Base-by-base conservation (phyloP, 257 asterid genomes). In the Gentiana dahurica region DNA sequence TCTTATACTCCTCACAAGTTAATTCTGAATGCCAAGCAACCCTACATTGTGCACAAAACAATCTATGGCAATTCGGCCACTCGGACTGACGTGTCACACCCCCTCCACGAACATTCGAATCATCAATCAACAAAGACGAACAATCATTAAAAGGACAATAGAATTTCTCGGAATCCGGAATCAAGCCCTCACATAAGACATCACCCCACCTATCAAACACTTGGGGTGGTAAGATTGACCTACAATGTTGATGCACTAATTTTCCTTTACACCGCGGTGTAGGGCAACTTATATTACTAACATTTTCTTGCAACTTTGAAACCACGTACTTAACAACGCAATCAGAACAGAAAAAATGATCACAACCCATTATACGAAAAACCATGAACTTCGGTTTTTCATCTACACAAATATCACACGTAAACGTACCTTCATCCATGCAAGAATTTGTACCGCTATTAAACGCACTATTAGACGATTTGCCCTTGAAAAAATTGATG, bases 11-110 rank as follows among this genome's bases (percentile, higher is more conserved):
- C 67, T 65, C 73, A 73, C 95, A 87, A 2, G 80, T 73, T 60
- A 87, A 81, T 6, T 81, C 83, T 0, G 79, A 37, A 69, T 84
- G 94, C 94, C 95, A 87, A 0, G 94, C 86, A 38, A 81, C 88
- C n/a, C 38, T 71, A 48, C 95, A 87, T 8, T 39, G 36, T 11
- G 72, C 94, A 53, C 95, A 84, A 57, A 86, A 77, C 0, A 60
- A 65, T 62, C 95, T 72, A 64, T 56, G 75, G 75, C 95, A 87
- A 3, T 48, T 62, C 2, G 83, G 63, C 10, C 95, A 86, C 1
- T 38, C 56, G 33, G 54, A 62, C 60, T 64, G 39, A 49, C 12
- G 41, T 5, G 69, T 4, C 7, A 46, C 51, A 6, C 4, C 62
- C 53, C 63, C 79, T 0, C 24, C 24, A 24, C 1, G 24, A 24